Evolutionary conservation across 305 asterid genomes (phyloP).

Genomic region (Lippia alba): DNA sequence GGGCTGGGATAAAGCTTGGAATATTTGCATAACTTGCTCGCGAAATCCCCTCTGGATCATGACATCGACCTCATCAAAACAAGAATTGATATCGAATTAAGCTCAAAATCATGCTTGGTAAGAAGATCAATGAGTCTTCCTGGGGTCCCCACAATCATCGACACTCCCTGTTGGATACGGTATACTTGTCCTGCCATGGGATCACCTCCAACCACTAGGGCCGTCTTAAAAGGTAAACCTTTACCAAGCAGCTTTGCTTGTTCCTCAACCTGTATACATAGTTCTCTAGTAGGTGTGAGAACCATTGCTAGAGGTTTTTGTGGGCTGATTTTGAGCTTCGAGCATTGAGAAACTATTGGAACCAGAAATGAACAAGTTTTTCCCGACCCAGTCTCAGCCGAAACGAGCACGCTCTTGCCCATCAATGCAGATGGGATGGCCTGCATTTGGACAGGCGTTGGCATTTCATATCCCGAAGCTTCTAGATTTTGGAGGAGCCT

Average conservation of each 20-base stretch:
- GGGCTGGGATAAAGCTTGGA: conserved; percentile 73
- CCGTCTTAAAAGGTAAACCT: conserved; percentile 92
- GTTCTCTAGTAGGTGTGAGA: conserved; percentile 92
- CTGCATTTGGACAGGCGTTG: conserved; percentile 97
- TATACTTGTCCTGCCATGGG: conserved; percentile 85
- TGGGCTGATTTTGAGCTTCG: conserved; percentile 44
- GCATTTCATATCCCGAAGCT: conserved; percentile 83
- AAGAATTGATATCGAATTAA: conserved; percentile 66
- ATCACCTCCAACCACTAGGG: conserved; percentile 92
- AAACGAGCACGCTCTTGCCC: conserved; percentile 76
- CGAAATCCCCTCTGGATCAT: conserved; percentile 84
- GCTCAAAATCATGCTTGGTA: conserved; percentile 71
- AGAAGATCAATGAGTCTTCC: conserved; percentile 93
- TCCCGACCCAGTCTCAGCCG: conserved; percentile 97
- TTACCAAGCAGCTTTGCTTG: conserved; percentile 89
- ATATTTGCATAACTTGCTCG: conserved; percentile 91
- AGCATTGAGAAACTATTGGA: conserved; percentile 68
- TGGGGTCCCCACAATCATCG: conserved; percentile 90
- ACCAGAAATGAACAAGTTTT: conserved; percentile 85
- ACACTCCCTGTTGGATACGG: conserved; percentile 78
- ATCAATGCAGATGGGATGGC: conserved; percentile 81
- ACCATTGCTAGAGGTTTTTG: conserved; percentile 76
- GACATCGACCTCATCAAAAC: conserved; percentile 94
- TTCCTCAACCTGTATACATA: conserved; percentile 88
- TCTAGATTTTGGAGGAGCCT: conserved; percentile 81